Evolutionary conservation across 2,329 filamentous ascomycete species (phyloP).

Genomic region (Malbranchea zuffiana): DNA sequence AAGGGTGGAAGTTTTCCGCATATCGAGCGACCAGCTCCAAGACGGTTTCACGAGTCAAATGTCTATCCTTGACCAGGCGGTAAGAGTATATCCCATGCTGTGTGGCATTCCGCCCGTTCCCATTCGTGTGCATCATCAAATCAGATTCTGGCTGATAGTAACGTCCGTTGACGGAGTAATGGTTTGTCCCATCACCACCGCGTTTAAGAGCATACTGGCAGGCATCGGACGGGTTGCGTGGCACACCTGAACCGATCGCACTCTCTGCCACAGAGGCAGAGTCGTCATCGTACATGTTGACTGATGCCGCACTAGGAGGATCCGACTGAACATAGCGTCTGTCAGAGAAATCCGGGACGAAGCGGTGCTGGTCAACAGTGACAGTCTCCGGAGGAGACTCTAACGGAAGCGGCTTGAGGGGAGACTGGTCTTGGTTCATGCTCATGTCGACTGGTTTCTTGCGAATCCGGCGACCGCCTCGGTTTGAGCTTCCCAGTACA

Average conservation of each 20-base stretch:
- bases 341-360: conserved; percentile 16
- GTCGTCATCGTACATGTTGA: conserved; percentile 21
- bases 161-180: no score
- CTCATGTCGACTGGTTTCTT: conserved; percentile 31
- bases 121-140: no score
- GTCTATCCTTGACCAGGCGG: conserved; percentile 34
- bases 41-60: conserved; percentile 40
- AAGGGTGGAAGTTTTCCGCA: conserved; percentile 56
- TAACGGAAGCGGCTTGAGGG: neutral
- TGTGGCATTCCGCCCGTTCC: no score
- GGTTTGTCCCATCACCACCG: no score
- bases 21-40: conserved; percentile 48
- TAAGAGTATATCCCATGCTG: conserved; percentile 36
- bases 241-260: conserved; percentile 31
- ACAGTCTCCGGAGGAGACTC: neutral
- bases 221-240: conserved; percentile 38
- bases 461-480: conserved; percentile 47
- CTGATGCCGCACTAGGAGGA: conserved; percentile 21
- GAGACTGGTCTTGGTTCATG: neutral
- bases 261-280: conserved; percentile 27
- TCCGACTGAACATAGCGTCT: conserved; percentile 24
- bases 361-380: neutral
- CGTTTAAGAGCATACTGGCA: no score
- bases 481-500: conserved; percentile 48
- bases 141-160: no score